Evolutionary conservation across 139 green algal species (phyloP), one percentile per base, ranked within the genome.

Genomic region (Coelastrella sp.): DNA sequence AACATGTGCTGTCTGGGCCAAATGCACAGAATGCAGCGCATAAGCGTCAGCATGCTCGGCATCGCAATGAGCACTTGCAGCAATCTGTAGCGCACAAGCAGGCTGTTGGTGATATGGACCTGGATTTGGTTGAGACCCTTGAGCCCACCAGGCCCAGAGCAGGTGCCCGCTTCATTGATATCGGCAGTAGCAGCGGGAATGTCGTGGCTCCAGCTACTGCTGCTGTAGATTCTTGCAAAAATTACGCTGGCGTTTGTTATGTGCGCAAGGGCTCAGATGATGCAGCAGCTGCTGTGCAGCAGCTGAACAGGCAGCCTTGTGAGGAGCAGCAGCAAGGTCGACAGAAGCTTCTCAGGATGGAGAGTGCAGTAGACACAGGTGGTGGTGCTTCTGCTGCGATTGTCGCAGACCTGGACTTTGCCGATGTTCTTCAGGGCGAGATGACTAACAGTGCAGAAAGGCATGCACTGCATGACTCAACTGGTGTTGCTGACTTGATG

Each of bases 151-250:
- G 73, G 21, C 53, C 53, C 32, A 67, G 73, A 11, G 17, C 34
- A 7, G 67, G 45, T 17, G 50, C 30, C 1, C 25, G 9, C 6
- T 9, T 17, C 27, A 23, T 43, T 15, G 71, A 63, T 30, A 40
- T 41, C 27, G 45, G n/a, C 71, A 79, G 71, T 43, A 53, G 71
- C 71, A 79, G 43, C 43, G 71, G 71, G 9, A 63, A 79, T 67
- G 73, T 50, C 2, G 50, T 67, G 5, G 32, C 62, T 60, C 32
- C 25, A 38, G 32, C 11, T 4, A n/a, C 30, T 48, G 72, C n/a
- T 67, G 72, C n/a, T 17, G 48, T 32, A 25, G 57, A 37, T 38
- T n/a, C n/a, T n/a, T n/a, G n/a, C 48, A 67, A 48, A 19, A 57
- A 41, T 34, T 68, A 37, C 21, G 32, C 73, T 37, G 73, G 50